Evolutionary conservation across 2,329 filamentous ascomycete species (phyloP), one percentile per base, ranked within the genome.

Genomic region (Xylariaceae sp.): DNA sequence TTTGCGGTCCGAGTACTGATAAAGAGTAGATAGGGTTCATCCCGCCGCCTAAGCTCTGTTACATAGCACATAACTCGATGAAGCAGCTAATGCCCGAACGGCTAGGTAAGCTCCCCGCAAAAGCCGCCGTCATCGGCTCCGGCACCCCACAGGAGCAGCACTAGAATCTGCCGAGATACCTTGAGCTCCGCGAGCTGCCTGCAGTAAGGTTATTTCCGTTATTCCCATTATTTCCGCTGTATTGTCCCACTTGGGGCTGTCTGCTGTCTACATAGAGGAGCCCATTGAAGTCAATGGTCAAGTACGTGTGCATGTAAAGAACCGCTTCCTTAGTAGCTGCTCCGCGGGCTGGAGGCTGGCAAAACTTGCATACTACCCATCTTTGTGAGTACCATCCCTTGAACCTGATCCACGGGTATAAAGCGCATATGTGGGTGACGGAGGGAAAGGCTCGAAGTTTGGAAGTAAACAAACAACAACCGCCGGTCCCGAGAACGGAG

Each of bases 401-500:
- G 14, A 40, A 18, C 40, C 32, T 18, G 21, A 14, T 19, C 40
- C 37, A 40, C 41, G 21, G 40, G 29, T 45, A 41, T 47, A 46
- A 54, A 47, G 48, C 41, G 52, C 44, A 47, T 52, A 55, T 32
- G 20, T 32, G 26, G 5, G 20, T 14, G n/a, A 19, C 48, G 20
- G 18, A 29, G 12, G 21, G 32, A 20, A 44, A 26, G 20, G n/a
- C n/a, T n/a, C 23, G 21, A 48, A 26, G 20, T 20, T 18, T 9
- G 43, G 41, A 40, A n/a, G 21, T 23, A 29, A 19, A 48, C 23
- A 55, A 19, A 48, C 20, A 55, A 40, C 42, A 23, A 26, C 50
- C 48, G 42, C 18, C 29, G 2, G 29, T 52, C 48, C 56, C 52
- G 56, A 55, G 32, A 49, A 55, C 56, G 56, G 51, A 58, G 51